These are phyloP conservation scores for Huntiella abstrusa DNA, from an alignment of 2,329 filamentous ascomycete genomes.

Conservation along the genomic window DNA sequence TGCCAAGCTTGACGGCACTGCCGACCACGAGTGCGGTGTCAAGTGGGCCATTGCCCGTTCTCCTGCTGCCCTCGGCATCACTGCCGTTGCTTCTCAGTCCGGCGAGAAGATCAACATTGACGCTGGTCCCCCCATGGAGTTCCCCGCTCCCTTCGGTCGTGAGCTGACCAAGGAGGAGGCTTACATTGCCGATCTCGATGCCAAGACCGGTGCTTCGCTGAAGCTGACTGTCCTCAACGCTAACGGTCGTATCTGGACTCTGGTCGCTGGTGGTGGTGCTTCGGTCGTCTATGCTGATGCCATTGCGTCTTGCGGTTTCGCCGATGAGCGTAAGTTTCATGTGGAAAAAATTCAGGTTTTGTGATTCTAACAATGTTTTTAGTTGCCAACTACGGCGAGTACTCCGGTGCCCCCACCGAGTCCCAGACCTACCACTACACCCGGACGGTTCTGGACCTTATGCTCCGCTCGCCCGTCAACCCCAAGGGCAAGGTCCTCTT, in stretches of 20 bases:
- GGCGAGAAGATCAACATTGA: constrained; percentile 76
- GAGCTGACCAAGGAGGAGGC: constrained; percentile 98
- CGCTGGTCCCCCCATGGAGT: constrained; percentile 94
- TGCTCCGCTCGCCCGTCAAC: constrained; percentile 74
- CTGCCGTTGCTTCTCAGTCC: constrained; percentile 41
- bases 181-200: constrained; percentile 96
- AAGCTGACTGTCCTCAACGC: constrained; percentile 94
- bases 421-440: constrained; percentile 99
- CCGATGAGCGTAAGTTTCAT: constrained; percentile 43
- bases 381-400: constrained; percentile 97
- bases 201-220: constrained; percentile 96
- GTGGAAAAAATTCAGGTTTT: not conserved
- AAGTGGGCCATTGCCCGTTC: constrained; percentile 97
- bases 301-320: constrained; percentile 90
- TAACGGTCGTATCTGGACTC: constrained; percentile 85
- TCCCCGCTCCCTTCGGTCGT: constrained; percentile 96
- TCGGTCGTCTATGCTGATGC: constrained; percentile 98
- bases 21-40: constrained; percentile 96
- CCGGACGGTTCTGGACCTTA: constrained; percentile 86
- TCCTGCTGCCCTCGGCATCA: constrained; percentile 69
- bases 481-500: constrained; percentile 96
- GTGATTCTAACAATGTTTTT: not conserved
- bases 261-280: constrained; percentile 97
- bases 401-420: constrained; percentile 96
- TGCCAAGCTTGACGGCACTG: constrained; percentile 96